Conservation (phyloP, 2,329 filamentous ascomycete species). For the Capronia coronata region DNA sequence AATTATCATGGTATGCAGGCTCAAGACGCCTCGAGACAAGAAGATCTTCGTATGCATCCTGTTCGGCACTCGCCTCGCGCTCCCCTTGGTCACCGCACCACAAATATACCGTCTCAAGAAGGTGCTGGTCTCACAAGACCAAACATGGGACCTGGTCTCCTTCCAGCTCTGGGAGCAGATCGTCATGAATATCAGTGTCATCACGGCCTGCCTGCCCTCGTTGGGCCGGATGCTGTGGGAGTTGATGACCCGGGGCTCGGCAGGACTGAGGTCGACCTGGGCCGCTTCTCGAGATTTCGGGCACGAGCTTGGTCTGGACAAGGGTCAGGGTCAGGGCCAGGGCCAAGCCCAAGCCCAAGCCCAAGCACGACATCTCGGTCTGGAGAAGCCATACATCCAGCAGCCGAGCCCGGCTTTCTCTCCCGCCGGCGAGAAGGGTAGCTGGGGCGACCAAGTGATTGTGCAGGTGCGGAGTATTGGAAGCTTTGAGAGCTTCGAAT, state of each 20-base stretch:
- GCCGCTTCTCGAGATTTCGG: constrained; percentile 9
- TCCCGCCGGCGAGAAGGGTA: constrained; percentile 3
- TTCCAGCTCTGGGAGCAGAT: constrained; percentile 22
- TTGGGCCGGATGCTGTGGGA: constrained; percentile 18
- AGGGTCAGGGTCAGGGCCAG: too few species aligned
- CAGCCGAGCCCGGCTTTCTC: constrained; percentile 4
- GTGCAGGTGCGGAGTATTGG: constrained; percentile 2
- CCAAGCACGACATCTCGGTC: too few species aligned
- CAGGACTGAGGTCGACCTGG: constrained; percentile 2
- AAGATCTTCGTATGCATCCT: constrained; percentile 16
- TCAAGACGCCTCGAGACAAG: constrained; percentile 13
- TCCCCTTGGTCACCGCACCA: constrained; percentile 11
- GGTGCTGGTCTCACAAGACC: constrained; percentile 14
- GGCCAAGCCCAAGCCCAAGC: too few species aligned
- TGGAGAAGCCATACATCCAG: constrained; percentile 7
- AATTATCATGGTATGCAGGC: constrained; percentile 16
- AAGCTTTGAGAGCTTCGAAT: constrained; percentile 7
- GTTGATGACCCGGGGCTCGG: constrained; percentile 10
- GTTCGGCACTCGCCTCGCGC: constrained; percentile 13
- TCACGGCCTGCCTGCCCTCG: constrained; percentile 22
- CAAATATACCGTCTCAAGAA: constrained; percentile 9
- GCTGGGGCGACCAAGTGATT: constrained; percentile 1
- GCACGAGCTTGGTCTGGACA: constrained; percentile 12
- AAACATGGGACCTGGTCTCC: constrained; percentile 18
- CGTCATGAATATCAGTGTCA: constrained; percentile 21